Conservation (phyloP, 257 asterid genomes). For the Ilex aquifolium region DNA sequence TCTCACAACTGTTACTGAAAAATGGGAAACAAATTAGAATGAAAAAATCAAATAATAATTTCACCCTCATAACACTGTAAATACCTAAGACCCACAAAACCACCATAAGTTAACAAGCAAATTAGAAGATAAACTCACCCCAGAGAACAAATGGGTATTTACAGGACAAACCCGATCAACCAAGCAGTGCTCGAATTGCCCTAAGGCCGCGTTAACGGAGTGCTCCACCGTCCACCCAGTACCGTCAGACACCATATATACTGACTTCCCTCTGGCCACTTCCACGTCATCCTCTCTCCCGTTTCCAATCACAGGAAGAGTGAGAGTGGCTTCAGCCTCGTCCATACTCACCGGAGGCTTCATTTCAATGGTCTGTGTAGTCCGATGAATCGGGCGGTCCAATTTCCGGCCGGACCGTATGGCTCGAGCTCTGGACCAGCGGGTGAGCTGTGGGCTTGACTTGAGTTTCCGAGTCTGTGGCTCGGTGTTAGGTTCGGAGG, state of each 20-base stretch:
- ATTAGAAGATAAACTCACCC: constrained; percentile 39
- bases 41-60: too few species aligned
- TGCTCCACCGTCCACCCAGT: constrained; percentile 99
- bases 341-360: not conserved
- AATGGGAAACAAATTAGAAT: too few species aligned
- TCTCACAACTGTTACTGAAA: too few species aligned
- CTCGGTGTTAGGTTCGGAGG: constrained; percentile 18
- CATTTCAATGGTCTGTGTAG: constrained; percentile 3
- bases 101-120: not conserved
- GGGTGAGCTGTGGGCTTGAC: constrained; percentile 73
- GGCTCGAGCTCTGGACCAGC: constrained; percentile 91
- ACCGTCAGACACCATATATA: constrained; percentile 90
- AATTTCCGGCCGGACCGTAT: constrained; percentile 75
- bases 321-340: too few species aligned
- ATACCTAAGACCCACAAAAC: too few species aligned
- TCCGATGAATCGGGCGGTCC: constrained; percentile 36
- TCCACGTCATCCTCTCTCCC: constrained; percentile 30
- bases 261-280: constrained; percentile 36
- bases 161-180: constrained; percentile 79
- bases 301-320: too few species aligned
- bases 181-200: constrained; percentile 90
- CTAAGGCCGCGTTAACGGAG: constrained; percentile 82
- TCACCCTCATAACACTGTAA: too few species aligned
- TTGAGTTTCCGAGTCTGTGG: constrained; percentile 37
- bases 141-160: constrained; percentile 85